Evolutionary conservation across 1,284 basidiomycete genomes (phyloP).

Genomic region (Moesziomyces antarcticus): DNA sequence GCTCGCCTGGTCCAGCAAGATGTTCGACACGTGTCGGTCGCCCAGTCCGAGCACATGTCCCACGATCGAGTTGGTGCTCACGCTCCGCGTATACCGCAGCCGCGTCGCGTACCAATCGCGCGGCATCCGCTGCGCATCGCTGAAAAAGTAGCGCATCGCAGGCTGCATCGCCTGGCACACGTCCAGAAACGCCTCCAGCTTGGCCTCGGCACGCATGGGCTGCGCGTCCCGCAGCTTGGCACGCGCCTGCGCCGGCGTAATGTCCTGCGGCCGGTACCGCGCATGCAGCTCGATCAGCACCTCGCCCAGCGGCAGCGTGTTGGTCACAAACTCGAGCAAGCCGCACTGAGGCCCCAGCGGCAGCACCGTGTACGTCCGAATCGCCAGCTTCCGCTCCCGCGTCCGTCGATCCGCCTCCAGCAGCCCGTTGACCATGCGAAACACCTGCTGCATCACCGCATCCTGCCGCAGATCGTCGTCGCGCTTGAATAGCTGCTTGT

Average conservation of each 20-base stretch:
- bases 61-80: constrained; percentile 92
- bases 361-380: constrained; percentile 88
- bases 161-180: constrained; percentile 77
- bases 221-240: constrained; percentile 34
- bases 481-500: constrained; percentile 94
- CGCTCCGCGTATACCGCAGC: constrained; percentile 87
- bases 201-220: constrained; percentile 26
- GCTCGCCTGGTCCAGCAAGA: constrained; percentile 82
- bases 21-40: constrained; percentile 92
- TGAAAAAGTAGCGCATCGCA: constrained; percentile 94
- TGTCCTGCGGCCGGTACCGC: constrained; percentile 39
- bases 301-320: constrained; percentile 77
- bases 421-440: constrained; percentile 86
- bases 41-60: constrained; percentile 92
- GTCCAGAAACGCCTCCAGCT: constrained; percentile 71
- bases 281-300: constrained; percentile 77
- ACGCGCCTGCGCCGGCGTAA: constrained; percentile 45
- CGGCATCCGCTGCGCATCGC: constrained; percentile 85
- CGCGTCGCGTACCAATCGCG: constrained; percentile 94
- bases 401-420: constrained; percentile 81
- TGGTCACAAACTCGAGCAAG: constrained; percentile 88
- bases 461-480: constrained; percentile 92
- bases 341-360: constrained; percentile 85
- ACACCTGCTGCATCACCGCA: constrained; percentile 98
- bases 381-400: constrained; percentile 76